Base-by-base conservation (phyloP, 495 filamentous ascomycete genomes). In the Staphylotrichum tortipilum region DNA sequence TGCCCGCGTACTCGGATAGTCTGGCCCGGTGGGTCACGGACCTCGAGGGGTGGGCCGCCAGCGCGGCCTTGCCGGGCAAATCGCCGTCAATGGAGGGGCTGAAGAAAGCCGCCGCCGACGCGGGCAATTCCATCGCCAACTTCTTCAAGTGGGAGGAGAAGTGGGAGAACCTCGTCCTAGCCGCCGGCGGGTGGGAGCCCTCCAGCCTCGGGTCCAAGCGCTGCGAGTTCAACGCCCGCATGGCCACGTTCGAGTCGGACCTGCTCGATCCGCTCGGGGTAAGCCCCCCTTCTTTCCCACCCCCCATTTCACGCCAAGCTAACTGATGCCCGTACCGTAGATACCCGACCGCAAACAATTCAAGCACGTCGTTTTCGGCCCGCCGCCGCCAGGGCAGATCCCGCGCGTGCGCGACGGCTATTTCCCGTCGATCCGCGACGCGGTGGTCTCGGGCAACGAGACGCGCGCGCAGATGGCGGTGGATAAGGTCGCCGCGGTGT, bases 331-430 rank as follows among this genome's bases (percentile, higher is more conserved):
- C n/a, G n/a, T n/a, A n/a, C n/a, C n/a, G n/a, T n/a, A 92, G 85
- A 73, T 95, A 23, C 89, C 88, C 26, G 86, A 87, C 60, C 81
- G 92, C 52, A 86, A 86, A 21, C 94, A 96, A 70, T 98, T 88
- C 74, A 95, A 92, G 63, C 94, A 98, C 69, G 78, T 95, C 58
- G 55, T 98, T 43, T 92, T 88, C 58, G 89, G 82, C 0, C 92
- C 92, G 12, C 79, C 88, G 61, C 68, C n/a, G n/a, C 78, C 6
- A 90, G 88, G 86, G 81, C 81, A 10, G 17, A 7, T n/a, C n/a
- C n/a, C n/a, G 40, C 82, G 82, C 43, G 81, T 86, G 63, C 81
- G 88, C 42, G 77, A 80, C 38, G 78, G 82, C 0, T 83, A 80
- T 53, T 97, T 97, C 69, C 92, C 92, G 7, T 81, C 79, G 14